phyloP scores from a whole-genome alignment of 805 yeast species.

The Ogataea parapolymorpha region DNA sequence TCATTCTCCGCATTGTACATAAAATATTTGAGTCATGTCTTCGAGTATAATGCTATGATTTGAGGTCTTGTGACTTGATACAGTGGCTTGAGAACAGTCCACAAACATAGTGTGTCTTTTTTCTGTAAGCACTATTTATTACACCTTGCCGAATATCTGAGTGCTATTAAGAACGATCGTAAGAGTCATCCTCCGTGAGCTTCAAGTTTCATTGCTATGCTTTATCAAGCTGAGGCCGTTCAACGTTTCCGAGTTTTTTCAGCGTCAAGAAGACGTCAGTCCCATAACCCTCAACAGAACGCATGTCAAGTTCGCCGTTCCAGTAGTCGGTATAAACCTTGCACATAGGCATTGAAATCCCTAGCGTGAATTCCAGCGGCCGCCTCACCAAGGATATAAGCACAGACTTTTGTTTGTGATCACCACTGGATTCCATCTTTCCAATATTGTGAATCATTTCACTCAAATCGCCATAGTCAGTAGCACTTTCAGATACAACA shows the following conservation, averaged over 20 bases:
- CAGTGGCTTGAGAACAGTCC: too few species aligned
- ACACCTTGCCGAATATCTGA: too few species aligned
- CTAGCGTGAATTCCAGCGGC: conserved; percentile 71
- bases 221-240: conserved; percentile 65
- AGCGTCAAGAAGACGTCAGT: conserved; percentile 80
- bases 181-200: too few species aligned
- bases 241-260: conserved; percentile 71
- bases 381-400: conserved; percentile 64
- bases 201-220: conserved; percentile 35
- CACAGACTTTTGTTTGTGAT: conserved; percentile 41
- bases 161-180: too few species aligned
- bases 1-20: too few species aligned
- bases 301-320: conserved; percentile 86
- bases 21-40: too few species aligned
- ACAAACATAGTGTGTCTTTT: too few species aligned
- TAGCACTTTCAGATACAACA: conserved; percentile 13
- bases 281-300: conserved; percentile 87
- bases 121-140: too few species aligned
- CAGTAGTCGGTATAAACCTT: conserved; percentile 93
- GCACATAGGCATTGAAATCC: conserved; percentile 90
- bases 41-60: too few species aligned
- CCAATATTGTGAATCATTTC: conserved; percentile 32
- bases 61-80: too few species aligned
- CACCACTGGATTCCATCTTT: conserved; percentile 27
- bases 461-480: conserved; percentile 11